Evolutionary conservation across 805 yeast species (phyloP).

Genomic region (Pichia sporocuriosa): DNA sequence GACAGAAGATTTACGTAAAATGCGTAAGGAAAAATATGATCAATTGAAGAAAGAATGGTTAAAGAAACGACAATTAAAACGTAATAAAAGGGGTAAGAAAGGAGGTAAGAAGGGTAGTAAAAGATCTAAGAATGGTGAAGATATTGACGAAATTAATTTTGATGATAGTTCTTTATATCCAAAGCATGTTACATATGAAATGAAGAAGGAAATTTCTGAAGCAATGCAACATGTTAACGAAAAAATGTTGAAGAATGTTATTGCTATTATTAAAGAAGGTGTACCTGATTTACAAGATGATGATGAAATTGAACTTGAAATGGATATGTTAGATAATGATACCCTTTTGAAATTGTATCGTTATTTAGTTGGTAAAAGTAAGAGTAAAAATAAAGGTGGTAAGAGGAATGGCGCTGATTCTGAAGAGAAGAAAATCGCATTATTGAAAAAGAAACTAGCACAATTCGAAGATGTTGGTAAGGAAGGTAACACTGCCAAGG

Average conservation of each 20-base stretch:
- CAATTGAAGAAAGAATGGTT: constrained; percentile 58
- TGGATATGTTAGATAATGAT: constrained; percentile 82
- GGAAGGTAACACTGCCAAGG: constrained; percentile 27
- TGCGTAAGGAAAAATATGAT: constrained; percentile 72
- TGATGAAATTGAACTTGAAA: constrained; percentile 94
- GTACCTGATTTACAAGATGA: constrained; percentile 63
- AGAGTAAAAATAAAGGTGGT: constrained; percentile 30
- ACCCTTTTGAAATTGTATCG: constrained; percentile 80
- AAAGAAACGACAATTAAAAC: constrained; percentile 39
- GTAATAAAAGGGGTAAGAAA: constrained; percentile 30
- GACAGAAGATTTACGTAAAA: constrained; percentile 75
- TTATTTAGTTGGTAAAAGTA: constrained; percentile 55
- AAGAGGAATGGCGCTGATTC: constrained; percentile 42
- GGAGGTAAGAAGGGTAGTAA: constrained; percentile 38
- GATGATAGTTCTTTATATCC: constrained; percentile 22
- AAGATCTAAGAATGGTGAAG: constrained; percentile 33
- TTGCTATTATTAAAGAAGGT: constrained; percentile 76
- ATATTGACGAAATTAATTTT: constrained; percentile 31
- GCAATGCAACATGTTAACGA: constrained; percentile 71
- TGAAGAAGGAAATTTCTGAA: constrained; percentile 92
- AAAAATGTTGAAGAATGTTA: constrained; percentile 73
- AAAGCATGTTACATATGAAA: constrained; percentile 73
- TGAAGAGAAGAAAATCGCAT: constrained; percentile 70
- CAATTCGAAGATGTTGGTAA: constrained; percentile 48
- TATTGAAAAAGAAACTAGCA: constrained; percentile 67